A percentile compares a stretch with the other conserved stretches of the same genome.
These are phyloP conservation scores for Ilex asprella DNA, from an alignment of 257 asterid species.

Conservation along the genomic window DNA sequence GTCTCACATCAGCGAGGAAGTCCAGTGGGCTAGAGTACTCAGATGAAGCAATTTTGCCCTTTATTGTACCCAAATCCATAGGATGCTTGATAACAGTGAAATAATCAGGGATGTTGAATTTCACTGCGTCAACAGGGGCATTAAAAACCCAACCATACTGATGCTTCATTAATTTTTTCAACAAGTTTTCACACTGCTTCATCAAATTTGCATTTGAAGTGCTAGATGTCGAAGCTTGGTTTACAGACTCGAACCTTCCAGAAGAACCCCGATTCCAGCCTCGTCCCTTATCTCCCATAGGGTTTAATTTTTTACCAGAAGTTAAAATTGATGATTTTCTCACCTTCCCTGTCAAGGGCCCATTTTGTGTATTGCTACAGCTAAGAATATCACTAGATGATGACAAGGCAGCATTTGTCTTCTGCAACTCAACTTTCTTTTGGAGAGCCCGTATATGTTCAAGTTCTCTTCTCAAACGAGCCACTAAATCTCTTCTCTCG, in stretches of 20 bases:
- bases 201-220: slow-evolving; percentile 29
- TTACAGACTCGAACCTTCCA: slow-evolving; percentile 51
- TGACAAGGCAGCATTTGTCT: slow-evolving; percentile 39
- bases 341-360: slow-evolving; percentile 24
- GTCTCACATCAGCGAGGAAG: slow-evolving; percentile 69
- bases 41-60: slow-evolving; percentile 50
- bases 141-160: slow-evolving; percentile 55
- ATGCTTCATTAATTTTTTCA: slow-evolving; percentile 67
- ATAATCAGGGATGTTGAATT: slow-evolving; percentile 70
- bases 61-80: slow-evolving; percentile 86
- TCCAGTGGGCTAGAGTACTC: slow-evolving; percentile 54
- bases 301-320: slow-evolving; percentile 26
- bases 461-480: slow-evolving; percentile 65
- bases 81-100: slow-evolving; percentile 67
- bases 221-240: slow-evolving; percentile 18
- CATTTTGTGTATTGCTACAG: slow-evolving; percentile 35
- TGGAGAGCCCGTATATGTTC: slow-evolving; percentile 48
- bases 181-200: slow-evolving; percentile 62
- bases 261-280: slow-evolving; percentile 51
- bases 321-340: slow-evolving; percentile 34
- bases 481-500: slow-evolving; percentile 53
- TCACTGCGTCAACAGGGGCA: slow-evolving; percentile 67
- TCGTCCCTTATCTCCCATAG: slow-evolving; percentile 24
- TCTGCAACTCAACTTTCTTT: slow-evolving; percentile 39
- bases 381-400: slow-evolving; percentile 47